phyloP scores from a whole-genome alignment of 805 yeast species.

The Cyberlindnera misumaiensis region DNA sequence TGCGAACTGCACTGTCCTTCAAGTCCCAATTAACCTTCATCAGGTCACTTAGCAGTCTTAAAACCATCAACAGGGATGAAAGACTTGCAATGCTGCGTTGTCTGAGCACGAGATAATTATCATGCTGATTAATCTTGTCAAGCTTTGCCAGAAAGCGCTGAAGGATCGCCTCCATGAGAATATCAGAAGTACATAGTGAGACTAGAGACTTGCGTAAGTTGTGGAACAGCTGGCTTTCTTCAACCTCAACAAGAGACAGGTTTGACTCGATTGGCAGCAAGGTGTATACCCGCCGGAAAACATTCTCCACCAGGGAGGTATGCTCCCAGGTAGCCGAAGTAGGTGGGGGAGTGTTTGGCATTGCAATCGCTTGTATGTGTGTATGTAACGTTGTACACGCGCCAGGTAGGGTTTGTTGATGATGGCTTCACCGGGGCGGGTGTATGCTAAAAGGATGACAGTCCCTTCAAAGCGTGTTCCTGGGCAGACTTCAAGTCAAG shows the following conservation, averaged over 20 bases:
- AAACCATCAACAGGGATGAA: constrained; percentile 30
- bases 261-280: constrained; percentile 33
- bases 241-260: constrained; percentile 28
- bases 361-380: too few relatives aligned
- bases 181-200: constrained; percentile 22
- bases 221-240: constrained; percentile 29
- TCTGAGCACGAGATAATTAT: constrained; percentile 19
- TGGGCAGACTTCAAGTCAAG: too few relatives aligned
- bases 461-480: too few relatives aligned
- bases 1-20: constrained; percentile 20
- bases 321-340: constrained; percentile 2
- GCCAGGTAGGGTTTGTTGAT: too few relatives aligned
- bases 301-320: constrained; percentile 27
- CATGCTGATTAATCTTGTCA: constrained; percentile 24
- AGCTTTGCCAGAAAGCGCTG: constrained; percentile 20
- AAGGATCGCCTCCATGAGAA: constrained; percentile 27
- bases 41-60: constrained; percentile 35
- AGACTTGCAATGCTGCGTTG: constrained; percentile 24
- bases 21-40: constrained; percentile 34
- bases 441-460: too few relatives aligned
- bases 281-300: constrained; percentile 28
- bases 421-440: too few relatives aligned
- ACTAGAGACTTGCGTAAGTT: constrained; percentile 28
- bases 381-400: too few relatives aligned
- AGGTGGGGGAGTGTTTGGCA: too few relatives aligned